phyloP scores from a whole-genome alignment of 2,329 filamentous ascomycete species.

The Colletotrichum sansevieriae region DNA sequence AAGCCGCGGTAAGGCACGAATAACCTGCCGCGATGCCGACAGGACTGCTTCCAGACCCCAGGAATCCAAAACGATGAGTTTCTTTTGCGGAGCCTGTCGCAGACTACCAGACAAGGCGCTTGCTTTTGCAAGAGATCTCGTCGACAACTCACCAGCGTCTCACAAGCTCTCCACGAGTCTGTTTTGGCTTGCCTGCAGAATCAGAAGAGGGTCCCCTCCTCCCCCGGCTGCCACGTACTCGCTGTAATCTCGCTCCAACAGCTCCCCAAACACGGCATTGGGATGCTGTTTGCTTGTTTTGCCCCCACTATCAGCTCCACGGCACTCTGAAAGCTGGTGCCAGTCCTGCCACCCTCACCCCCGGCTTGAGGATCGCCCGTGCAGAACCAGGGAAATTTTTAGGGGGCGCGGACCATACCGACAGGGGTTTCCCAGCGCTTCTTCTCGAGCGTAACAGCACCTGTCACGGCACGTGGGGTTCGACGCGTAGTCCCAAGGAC shows the following conservation, averaged over 20 bases:
- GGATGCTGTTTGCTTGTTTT: background rate
- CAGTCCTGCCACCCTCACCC: background rate
- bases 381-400: conserved; percentile 22
- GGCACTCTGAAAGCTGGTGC: background rate
- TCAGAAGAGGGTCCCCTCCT: background rate
- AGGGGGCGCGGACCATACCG: conserved; percentile 9
- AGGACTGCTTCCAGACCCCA: background rate
- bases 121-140: conserved; percentile 10
- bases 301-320: background rate
- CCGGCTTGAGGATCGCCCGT: conserved; percentile 27
- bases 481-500: conserved; percentile 28
- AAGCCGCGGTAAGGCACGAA: background rate
- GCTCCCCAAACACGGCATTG: conserved; percentile 12
- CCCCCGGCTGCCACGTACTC: background rate
- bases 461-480: conserved; percentile 35
- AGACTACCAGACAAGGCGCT: background rate
- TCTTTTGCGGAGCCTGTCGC: conserved; percentile 16
- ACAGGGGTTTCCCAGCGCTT: conserved; percentile 16
- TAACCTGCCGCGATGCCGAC: conserved; percentile 11
- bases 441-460: conserved; percentile 1
- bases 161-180: conserved; percentile 21
- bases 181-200: conserved; percentile 26
- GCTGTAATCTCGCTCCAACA: conserved; percentile 30
- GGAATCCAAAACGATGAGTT: conserved; percentile 15
- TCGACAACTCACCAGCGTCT: conserved; percentile 16